Base-by-base conservation (phyloP, 2,329 filamentous ascomycete species). In the Cercospora sp. region DNA sequence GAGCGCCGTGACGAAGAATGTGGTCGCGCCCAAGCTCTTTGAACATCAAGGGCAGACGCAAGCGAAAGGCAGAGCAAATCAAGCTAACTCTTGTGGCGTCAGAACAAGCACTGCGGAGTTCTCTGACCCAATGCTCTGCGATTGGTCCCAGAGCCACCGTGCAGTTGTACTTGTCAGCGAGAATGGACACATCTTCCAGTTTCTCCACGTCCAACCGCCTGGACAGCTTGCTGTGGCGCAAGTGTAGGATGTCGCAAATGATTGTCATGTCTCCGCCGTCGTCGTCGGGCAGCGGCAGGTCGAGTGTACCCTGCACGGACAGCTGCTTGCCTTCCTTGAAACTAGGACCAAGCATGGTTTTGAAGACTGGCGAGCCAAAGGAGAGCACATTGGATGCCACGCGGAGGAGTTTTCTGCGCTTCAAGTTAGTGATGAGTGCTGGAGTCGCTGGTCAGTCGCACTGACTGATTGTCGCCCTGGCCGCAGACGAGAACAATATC, bases 311-410 rank as follows among this genome's bases (percentile, higher is more conserved):
- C 10, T 5, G 12, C 3, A 21, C 18, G 2, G 34, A 34, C 13
- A 34, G 18, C 9, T 18, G 18, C 21, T 66, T 65, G 32, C 55
- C 61, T 37, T 65, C 67, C 32, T 32, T 57, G n/a, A 63, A 63
- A n/a, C 53, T 37, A 2, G 66, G 68, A 1, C 68, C 63, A 6
- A 66, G 59, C 34, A 70, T 34, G 3, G 13, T 26, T 9, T 65
- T 34, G 55, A 73, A 71, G 40, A 72, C 66, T 1, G 61, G 43
- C 5, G 71, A 73, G n/a, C 26, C 63, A 21, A 68, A 49, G 13
- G 37, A 63, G 65, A 71, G 65, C 5, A 61, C 37, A 3, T 32
- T 26, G 13, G 70, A 59, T 3, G 57, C 61, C 18, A 71, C 66
- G 10, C 63, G 57, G 2, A 66, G 53, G 60, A 40, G 60, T 34